These are phyloP conservation scores for Piper betle DNA, from an alignment of 164 flowering plant species.

Conservation along the genomic window DNA sequence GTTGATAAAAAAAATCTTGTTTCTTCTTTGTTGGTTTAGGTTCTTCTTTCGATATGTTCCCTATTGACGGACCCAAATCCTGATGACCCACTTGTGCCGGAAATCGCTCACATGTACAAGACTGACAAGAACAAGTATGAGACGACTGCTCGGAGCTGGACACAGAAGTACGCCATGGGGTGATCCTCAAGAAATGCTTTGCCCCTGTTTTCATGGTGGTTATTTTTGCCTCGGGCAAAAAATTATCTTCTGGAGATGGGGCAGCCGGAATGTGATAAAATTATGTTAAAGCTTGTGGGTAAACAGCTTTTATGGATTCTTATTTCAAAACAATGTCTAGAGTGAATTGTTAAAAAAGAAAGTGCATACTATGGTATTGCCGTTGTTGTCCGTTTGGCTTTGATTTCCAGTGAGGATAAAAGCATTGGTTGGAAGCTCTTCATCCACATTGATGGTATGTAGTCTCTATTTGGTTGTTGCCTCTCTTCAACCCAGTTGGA, in stretches of 20 bases:
- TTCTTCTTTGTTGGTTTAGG: slow-evolving; percentile 17
- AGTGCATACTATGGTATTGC: background rate
- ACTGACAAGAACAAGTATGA: slow-evolving; percentile 69
- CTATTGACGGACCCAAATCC: slow-evolving; percentile 65
- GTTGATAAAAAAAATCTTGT: background rate
- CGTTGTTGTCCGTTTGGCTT: background rate
- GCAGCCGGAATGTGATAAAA: background rate
- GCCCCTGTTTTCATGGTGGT: no score
- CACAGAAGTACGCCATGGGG: slow-evolving; percentile 86
- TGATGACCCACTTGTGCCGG: slow-evolving; percentile 77
- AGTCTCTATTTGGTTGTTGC: no score
- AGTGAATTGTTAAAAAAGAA: background rate
- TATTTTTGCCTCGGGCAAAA: background rate
- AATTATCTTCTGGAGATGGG: background rate
- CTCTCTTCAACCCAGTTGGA: no score
- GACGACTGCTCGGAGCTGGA: slow-evolving; percentile 83
- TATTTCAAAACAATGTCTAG: background rate
- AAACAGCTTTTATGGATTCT: background rate
- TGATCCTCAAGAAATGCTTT: slow-evolving; percentile 6
- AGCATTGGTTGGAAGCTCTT: background rate
- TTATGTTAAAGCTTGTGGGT: background rate
- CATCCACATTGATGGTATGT: background rate
- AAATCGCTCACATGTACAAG: slow-evolving; percentile 87
- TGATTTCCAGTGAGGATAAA: no score
- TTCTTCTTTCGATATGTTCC: slow-evolving; percentile 39